Percentiles rank a stretch among this genome's conserved stretches.
Evolutionary conservation across 495 filamentous ascomycete genomes (phyloP).

Genomic region (Amphirosellinia nigrospora): DNA sequence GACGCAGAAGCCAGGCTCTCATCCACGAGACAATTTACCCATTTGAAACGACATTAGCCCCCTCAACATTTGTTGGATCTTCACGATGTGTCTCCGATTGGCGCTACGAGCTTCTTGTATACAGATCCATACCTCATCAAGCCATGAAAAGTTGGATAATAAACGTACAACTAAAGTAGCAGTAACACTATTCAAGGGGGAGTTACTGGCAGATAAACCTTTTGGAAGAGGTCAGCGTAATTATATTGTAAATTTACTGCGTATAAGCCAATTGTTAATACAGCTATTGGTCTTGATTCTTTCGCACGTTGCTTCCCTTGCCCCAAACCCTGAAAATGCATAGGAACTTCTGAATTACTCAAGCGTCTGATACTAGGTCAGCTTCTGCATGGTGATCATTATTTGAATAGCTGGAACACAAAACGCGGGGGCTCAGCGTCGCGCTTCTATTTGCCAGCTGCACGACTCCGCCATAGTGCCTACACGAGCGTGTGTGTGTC

Average conservation of each 20-base stretch:
- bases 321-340: neutral
- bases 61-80: neutral
- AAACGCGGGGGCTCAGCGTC: constrained; percentile 16
- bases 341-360: neutral
- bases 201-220: neutral
- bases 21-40: neutral
- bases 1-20: constrained; percentile 8
- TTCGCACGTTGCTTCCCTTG: neutral
- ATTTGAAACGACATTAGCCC: constrained; percentile 4
- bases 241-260: neutral
- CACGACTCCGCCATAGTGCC: neutral
- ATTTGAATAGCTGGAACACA: constrained; percentile 23
- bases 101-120: neutral
- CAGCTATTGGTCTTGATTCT: neutral
- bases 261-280: neutral
- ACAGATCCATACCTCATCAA: neutral
- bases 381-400: constrained; percentile 3
- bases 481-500: neutral
- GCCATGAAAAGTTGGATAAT: no score
- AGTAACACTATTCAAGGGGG: neutral
- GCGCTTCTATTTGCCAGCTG: constrained; percentile 20
- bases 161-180: neutral
- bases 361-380: neutral
- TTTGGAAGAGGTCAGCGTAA: neutral
- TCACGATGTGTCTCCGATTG: neutral